phyloP scores from a whole-genome alignment of 2,329 filamentous ascomycete species.

The Podosphaera leucotricha region DNA sequence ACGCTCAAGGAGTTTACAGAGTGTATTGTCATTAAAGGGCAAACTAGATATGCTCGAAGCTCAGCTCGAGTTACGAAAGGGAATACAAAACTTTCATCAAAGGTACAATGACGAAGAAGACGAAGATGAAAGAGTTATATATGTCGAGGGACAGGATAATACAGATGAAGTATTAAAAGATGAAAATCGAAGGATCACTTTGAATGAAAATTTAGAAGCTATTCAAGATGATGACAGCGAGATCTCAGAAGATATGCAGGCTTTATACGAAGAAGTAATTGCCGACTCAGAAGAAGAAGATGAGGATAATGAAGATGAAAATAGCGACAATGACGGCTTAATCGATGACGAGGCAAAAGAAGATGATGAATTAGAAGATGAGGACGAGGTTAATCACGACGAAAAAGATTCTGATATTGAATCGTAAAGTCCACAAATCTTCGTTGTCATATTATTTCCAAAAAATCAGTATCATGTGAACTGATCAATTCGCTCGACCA shows the following conservation, averaged over 20 bases:
- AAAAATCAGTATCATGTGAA: too few species aligned
- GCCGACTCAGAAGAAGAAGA: constrained; percentile 25
- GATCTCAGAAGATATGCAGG: constrained; percentile 17
- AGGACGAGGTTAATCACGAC: constrained; percentile 23
- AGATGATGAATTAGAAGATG: constrained; percentile 16
- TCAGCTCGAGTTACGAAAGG: constrained; percentile 60
- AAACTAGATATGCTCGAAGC: constrained; percentile 86
- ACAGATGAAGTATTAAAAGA: constrained; percentile 30
- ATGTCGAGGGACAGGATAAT: constrained; percentile 53
- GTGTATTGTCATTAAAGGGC: constrained; percentile 70
- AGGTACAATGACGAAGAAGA: constrained; percentile 21
- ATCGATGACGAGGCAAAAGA: constrained; percentile 29
- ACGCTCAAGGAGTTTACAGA: constrained; percentile 58
- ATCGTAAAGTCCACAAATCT: too few species aligned
- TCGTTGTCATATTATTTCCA: too few species aligned
- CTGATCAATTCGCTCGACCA: too few species aligned
- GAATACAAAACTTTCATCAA: constrained; percentile 29
- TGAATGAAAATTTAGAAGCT: constrained; percentile 8
- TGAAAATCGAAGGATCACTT: constrained; percentile 14
- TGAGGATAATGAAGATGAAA: constrained; percentile 22
- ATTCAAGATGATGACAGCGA: constrained; percentile 13
- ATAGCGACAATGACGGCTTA: constrained; percentile 20
- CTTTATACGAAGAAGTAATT: constrained; percentile 20
- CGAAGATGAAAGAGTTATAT: constrained; percentile 40
- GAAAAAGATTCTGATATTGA: constrained; percentile 17